Evolutionary conservation across 805 yeast species (phyloP), one percentile per base, ranked within the genome.

Genomic region (Kluyveromyces aestuarii): DNA sequence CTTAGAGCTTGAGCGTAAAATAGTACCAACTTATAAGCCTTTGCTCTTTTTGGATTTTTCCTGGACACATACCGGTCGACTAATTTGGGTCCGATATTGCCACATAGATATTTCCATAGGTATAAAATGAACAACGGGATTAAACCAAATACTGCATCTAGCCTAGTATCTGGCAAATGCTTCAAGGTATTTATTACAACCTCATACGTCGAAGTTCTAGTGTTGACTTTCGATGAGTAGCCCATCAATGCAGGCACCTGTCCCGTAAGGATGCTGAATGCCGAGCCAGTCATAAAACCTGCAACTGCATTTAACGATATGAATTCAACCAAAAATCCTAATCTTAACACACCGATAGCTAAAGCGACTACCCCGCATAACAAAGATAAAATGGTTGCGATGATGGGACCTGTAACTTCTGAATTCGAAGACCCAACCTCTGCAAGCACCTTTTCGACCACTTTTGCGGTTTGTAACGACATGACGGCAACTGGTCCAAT

Each of bases 401-500:
- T 85, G 44, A 75, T 74, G 1, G 90, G 87, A 2, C 80, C 84
- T 6, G 75, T 58, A 46, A 72, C 72, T 18, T 58, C 59, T 6
- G 67, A 50, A 36, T 66, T 63, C 8, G 51, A 55, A 45, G 49
- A 64, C 0, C 79, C 74, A 53, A 74, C 72, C 51, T 72, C 75
- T 11, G 56, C 70, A 52, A 78, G 77, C 10, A 89, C 93, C 45
- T 72, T 71, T 27, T 79, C 74, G 48, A 90, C 74, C 48, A 87
- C 88, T 63, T 83, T 86, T 45, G 90, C 82, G 36, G 87, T 88
- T 64, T 88, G 90, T 55, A 80, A 66, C 14, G 95, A 85, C 96
- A 90, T 89, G 49, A 90, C 97, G 11, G 97, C 97, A 37, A 90
- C 97, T 10, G 97, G 97, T 27, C 97, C 97, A 58, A 90, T 89